A percentile compares a stretch with the other conserved stretches of the same genome.
Conservation (phyloP, 1,284 basidiomycete genomes). For the Meira nashicola region DNA sequence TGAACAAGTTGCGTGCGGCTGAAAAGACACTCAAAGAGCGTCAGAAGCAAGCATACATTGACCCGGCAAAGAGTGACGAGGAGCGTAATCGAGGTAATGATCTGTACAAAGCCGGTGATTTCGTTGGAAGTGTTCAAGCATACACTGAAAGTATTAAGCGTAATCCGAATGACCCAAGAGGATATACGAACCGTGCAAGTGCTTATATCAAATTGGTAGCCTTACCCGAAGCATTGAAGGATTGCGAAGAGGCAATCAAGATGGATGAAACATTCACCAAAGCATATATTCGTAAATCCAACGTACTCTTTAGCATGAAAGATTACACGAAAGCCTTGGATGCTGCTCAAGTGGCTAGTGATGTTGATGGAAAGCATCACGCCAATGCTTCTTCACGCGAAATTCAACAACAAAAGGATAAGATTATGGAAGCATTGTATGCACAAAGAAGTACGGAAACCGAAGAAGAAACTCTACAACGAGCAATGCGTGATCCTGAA, state of each 20-base stretch:
- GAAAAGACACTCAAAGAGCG: conserved; percentile 75
- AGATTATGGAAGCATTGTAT: conserved; percentile 69
- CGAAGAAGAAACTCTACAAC: conserved; percentile 84
- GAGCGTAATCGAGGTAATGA: conserved; percentile 89
- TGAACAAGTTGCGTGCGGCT: conserved; percentile 71
- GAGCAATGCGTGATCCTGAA: conserved; percentile 97
- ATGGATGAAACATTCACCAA: conserved; percentile 73
- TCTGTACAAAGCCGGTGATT: conserved; percentile 68
- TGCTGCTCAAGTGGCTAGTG: conserved; percentile 37
- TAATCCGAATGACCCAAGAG: conserved; percentile 79
- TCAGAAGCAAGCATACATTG: conserved; percentile 78
- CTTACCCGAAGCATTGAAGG: conserved; percentile 91
- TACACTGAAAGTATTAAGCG: conserved; percentile 97
- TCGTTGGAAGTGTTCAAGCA: conserved; percentile 72
- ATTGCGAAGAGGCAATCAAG: conserved; percentile 86
- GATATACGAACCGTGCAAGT: conserved; percentile 87
- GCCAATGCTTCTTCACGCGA: conserved; percentile 30
- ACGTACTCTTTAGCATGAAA: conserved; percentile 82
- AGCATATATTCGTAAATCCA: conserved; percentile 90
- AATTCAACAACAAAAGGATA: conserved; percentile 33
- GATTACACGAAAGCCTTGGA: conserved; percentile 70
- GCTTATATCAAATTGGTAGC: conserved; percentile 94
- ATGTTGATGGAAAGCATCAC: conserved; percentile 30
- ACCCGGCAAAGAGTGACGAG: conserved; percentile 74
- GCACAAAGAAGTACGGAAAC: conserved; percentile 77